phyloP scores from a whole-genome alignment of 1,139 yeast species.

The Protomyces macrosporus region DNA sequence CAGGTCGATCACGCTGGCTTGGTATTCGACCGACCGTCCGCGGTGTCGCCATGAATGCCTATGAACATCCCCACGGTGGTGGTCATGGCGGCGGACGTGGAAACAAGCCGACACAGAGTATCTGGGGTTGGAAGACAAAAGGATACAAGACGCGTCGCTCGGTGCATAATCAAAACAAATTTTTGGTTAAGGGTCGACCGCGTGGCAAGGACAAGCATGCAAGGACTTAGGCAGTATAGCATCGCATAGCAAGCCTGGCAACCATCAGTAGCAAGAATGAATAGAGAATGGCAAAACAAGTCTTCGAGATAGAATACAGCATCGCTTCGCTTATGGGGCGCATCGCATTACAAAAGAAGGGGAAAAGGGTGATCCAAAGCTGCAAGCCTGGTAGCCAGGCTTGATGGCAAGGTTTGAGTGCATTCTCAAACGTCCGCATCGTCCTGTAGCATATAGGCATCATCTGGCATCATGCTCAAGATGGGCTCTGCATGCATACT shows the following conservation, averaged over 20 bases:
- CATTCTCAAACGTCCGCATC: background rate
- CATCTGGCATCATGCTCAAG: background rate
- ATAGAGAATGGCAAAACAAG: background rate
- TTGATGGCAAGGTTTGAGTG: background rate
- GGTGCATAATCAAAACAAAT: slow-evolving; percentile 64
- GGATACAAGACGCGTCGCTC: slow-evolving; percentile 92
- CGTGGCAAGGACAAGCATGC: slow-evolving; percentile 30
- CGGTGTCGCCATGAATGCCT: slow-evolving; percentile 98
- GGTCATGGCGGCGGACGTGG: slow-evolving; percentile 99
- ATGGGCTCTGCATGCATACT: background rate
- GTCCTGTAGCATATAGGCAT: background rate
- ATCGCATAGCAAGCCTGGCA: too few relatives aligned
- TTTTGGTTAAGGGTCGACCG: slow-evolving; percentile 65
- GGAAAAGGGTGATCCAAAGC: background rate
- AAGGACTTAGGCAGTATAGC: background rate
- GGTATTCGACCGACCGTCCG: slow-evolving; percentile 94
- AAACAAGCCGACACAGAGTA: slow-evolving; percentile 86
- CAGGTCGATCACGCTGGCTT: slow-evolving; percentile 88
- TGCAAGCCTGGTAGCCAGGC: too few relatives aligned
- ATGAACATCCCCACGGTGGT: slow-evolving; percentile 99
- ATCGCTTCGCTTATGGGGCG: background rate
- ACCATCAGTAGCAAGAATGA: too few relatives aligned
- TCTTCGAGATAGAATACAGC: background rate
- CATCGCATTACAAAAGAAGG: background rate
- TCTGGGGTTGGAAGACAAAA: slow-evolving; percentile 92